Evolutionary conservation across 805 yeast species (phyloP), one percentile per base, ranked within the genome.

Genomic region (Schwanniomyces vanrijiae): DNA sequence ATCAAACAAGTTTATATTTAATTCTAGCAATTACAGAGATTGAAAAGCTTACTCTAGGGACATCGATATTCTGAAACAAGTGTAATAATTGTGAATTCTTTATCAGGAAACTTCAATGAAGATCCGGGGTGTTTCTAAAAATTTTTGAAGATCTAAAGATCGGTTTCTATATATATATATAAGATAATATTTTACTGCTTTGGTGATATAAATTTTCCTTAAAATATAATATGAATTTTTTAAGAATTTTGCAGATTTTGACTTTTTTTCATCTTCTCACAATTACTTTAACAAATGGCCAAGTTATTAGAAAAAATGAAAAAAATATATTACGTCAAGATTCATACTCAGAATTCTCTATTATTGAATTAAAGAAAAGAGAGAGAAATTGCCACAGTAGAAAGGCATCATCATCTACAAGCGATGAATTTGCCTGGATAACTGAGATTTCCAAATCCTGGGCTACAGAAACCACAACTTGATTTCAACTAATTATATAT

Each of bases 391-490:
- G 44, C 22, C 10, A 24, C 5, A 14, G 37, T 8, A 45, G 37
- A 37, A 14, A 40, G 13, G 16, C 42, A 11, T 16, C 37, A 6
- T 34, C 48, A 5, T 21, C 40, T 11, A n/a, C 16, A 10, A 26
- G 29, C 21, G 19, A 21, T 14, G 42, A 37, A 2, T 7, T 16
- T 22, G 16, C 6, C 4, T n/a, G 19, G 19, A 35, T 37, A 9
- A 37, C 41, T 6, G 29, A 7, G 7, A 11, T 25, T 26, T 37
- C 46, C 19, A 37, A 22, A 3, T 25, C 46, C 6, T 43, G 37
- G 25, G 29, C 46, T 37, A 43, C 46, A n/a, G 46, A 43, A 37
- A 43, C 46, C 5, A 43, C 46, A 3, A 43, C 46, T 10, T 37
- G 19, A 28, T 20, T 13, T 13, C 20, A 9, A 14, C 5, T 31